Conservation (phyloP, 1,284 basidiomycete species). For the Jaminaea rosea region DNA sequence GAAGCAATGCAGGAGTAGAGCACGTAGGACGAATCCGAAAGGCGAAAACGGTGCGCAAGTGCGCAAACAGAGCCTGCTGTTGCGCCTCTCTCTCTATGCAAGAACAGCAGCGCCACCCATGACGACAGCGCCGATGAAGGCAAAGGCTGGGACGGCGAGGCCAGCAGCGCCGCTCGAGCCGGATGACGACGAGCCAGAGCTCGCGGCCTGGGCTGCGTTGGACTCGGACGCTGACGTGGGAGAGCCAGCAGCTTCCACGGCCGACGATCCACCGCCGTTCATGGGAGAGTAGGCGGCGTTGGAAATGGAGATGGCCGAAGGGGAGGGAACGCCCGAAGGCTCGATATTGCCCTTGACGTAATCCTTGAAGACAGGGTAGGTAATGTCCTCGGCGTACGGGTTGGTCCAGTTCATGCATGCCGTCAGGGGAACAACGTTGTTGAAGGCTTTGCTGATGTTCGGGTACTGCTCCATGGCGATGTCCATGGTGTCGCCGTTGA, state of each 20-base stretch:
- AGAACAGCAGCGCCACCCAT: background rate
- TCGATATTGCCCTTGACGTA: slow-evolving; percentile 13
- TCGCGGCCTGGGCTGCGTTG: background rate
- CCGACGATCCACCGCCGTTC: background rate
- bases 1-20: no score
- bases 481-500: slow-evolving; percentile 39
- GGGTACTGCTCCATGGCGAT: slow-evolving; percentile 34
- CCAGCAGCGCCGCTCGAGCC: background rate
- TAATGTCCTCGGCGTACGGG: slow-evolving; percentile 15
- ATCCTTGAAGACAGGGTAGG: slow-evolving; percentile 12
- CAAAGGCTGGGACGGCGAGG: background rate
- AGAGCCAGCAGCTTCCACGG: background rate
- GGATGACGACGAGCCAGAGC: slow-evolving; percentile 9
- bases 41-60: no score
- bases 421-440: slow-evolving; percentile 41
- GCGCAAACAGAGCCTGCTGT: no score
- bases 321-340: slow-evolving; percentile 26
- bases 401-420: slow-evolving; percentile 40
- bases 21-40: no score
- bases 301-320: slow-evolving; percentile 1
- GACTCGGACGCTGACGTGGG: background rate
- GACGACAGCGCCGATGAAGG: slow-evolving; percentile 1
- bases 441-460: slow-evolving; percentile 31
- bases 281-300: background rate
- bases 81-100: no score